A percentile compares a stretch with the other conserved stretches of the same genome.
Evolutionary conservation across 768 basidiomycete genomes (phyloP).

Genomic region (Mycena epipterygia): DNA sequence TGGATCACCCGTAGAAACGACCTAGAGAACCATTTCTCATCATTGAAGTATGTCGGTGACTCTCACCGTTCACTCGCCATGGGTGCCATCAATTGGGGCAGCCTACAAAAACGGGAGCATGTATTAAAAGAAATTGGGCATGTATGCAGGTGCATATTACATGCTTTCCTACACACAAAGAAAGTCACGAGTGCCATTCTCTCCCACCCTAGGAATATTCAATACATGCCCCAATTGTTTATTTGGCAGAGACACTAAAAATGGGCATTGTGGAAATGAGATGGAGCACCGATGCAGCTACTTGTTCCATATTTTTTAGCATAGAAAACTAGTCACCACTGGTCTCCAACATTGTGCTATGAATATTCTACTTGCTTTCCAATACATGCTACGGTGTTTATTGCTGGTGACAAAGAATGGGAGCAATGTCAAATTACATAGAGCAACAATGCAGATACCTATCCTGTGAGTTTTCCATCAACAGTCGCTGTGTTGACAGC

Average conservation of each 20-base stretch:
- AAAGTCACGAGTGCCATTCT: conserved; percentile 14
- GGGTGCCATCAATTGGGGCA: conserved; percentile 7
- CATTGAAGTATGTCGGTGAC: conserved; percentile 12
- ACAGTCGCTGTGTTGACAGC: no score
- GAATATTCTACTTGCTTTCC: no score
- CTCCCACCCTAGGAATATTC: conserved; percentile 12
- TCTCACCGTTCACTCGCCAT: conserved; percentile 8
- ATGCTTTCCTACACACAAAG: conserved; percentile 14
- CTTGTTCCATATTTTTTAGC: not conserved
- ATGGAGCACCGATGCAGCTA: not conserved
- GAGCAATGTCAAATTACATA: not conserved
- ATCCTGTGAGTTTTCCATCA: not conserved
- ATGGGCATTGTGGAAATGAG: conserved; percentile 5
- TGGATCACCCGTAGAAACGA: no score
- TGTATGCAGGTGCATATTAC: conserved; percentile 5
- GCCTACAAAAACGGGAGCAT: not conserved
- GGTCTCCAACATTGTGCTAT: no score
- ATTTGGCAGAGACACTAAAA: conserved; percentile 14
- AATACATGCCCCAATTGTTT: not conserved
- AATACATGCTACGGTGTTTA: conserved; percentile 1
- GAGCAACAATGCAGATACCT: not conserved
- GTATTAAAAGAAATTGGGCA: not conserved
- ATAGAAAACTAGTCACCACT: no score
- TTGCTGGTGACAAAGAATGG: not conserved
- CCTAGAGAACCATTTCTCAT: no score